Conservation (phyloP, 805 yeast species). For the Metschnikowia arizonensis region DNA sequence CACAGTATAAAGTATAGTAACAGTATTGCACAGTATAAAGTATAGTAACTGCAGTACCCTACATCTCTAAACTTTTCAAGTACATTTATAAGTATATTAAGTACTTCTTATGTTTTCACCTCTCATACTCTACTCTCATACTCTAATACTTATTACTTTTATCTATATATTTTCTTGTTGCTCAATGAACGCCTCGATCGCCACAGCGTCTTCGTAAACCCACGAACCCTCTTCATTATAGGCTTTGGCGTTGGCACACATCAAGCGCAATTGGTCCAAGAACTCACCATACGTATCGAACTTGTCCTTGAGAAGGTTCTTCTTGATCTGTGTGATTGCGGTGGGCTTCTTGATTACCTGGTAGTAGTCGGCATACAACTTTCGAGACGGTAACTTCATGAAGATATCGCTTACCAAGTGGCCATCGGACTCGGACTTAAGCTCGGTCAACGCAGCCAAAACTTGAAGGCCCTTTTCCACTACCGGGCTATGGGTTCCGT, state of each 20-base stretch:
- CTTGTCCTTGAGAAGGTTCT: conserved; percentile 40
- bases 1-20: too few species aligned
- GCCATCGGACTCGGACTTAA: conserved; percentile 42
- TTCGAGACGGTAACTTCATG: conserved; percentile 64
- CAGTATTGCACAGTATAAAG: too few species aligned
- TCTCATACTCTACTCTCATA: background rate
- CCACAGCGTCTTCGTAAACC: conserved; percentile 35
- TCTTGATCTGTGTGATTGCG: conserved; percentile 51
- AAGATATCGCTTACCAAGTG: conserved; percentile 44
- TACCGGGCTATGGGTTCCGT: conserved; percentile 15
- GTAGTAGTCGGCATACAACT: conserved; percentile 83
- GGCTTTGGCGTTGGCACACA: conserved; percentile 66
- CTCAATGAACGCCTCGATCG: conserved; percentile 33
- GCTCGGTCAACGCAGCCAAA: conserved; percentile 39
- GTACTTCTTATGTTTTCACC: too few species aligned
- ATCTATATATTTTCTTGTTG: conserved; percentile 1
- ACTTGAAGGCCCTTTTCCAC: conserved; percentile 29
- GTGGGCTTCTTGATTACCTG: conserved; percentile 57
- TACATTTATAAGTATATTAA: too few species aligned
- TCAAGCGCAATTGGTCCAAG: conserved; percentile 56
- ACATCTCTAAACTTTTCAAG: too few species aligned
- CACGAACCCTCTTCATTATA: conserved; percentile 29
- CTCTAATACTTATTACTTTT: background rate
- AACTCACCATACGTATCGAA: conserved; percentile 43
- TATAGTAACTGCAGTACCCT: too few species aligned